phyloP scores from a whole-genome alignment of 805 yeast genomes.

The Teunomyces barrocoloradensis region DNA sequence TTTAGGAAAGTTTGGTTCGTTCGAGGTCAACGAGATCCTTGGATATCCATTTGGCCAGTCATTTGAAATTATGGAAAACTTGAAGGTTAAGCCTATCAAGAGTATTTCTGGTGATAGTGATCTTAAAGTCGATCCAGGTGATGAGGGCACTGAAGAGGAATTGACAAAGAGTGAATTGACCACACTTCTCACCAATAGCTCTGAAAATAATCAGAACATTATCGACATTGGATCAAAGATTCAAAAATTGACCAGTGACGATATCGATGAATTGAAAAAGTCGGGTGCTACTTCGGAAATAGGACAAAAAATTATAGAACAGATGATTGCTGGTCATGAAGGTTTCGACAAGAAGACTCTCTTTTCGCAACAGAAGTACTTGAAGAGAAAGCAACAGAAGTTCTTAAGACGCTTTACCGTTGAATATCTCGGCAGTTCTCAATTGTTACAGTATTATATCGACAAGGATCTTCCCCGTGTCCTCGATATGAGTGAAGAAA shows the following conservation, averaged over 20 bases:
- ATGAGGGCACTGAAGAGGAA: constrained; percentile 21
- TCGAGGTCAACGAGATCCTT: constrained; percentile 66
- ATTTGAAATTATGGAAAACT: constrained; percentile 72
- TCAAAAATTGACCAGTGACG: constrained; percentile 73
- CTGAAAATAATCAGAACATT: constrained; percentile 65
- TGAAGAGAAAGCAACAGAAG: constrained; percentile 88
- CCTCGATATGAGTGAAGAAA: constrained; percentile 81
- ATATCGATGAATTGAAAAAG: constrained; percentile 79
- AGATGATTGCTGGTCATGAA: constrained; percentile 78
- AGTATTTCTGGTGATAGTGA: constrained; percentile 28
- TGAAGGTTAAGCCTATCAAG: constrained; percentile 48
- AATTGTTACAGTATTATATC: constrained; percentile 66
- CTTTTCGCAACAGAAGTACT: constrained; percentile 87
- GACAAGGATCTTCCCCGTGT: constrained; percentile 75
- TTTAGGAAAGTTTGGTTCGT: constrained; percentile 90
- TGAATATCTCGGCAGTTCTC: constrained; percentile 68
- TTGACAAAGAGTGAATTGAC: constrained; percentile 39
- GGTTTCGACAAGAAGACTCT: constrained; percentile 87
- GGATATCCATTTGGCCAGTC: constrained; percentile 88
- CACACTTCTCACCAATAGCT: constrained; percentile 38
- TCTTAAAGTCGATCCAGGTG: constrained; percentile 26
- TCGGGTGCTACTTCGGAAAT: constrained; percentile 58
- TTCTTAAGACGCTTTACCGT: constrained; percentile 83
- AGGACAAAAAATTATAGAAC: constrained; percentile 77
- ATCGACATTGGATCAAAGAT: constrained; percentile 65